Percentiles rank a stretch among this genome's conserved stretches.
These are phyloP conservation scores for Trichoderma reesei DNA, from an alignment of 495 filamentous ascomycete genomes.

Conservation along the genomic window DNA sequence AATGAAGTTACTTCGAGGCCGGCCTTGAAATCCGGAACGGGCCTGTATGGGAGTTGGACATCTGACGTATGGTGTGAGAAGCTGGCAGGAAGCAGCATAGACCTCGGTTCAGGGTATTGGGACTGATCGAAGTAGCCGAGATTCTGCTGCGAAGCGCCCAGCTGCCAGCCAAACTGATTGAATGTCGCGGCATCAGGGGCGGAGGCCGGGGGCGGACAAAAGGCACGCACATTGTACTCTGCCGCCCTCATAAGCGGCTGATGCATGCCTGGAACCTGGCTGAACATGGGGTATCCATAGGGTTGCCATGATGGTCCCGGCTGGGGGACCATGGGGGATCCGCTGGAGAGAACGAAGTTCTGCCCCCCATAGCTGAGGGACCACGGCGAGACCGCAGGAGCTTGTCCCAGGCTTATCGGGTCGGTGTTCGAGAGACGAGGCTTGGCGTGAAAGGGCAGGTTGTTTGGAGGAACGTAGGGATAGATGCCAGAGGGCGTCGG, in stretches of 20 bases:
- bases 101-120: background rate
- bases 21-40: background rate
- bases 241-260: conserved; percentile 3
- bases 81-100: background rate
- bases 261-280: background rate
- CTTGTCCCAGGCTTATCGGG: background rate
- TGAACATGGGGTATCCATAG: background rate
- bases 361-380: background rate
- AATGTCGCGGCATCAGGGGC: background rate
- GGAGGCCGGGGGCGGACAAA: conserved; percentile 4
- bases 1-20: background rate
- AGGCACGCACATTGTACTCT: conserved; percentile 9
- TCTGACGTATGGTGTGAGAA: background rate
- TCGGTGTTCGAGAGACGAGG: background rate
- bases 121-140: background rate
- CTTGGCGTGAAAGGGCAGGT: background rate
- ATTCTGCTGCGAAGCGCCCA: background rate
- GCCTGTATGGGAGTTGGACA: background rate
- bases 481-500: conserved; percentile 27
- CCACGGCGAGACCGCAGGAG: background rate
- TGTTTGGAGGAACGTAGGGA: background rate
- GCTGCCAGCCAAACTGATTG: background rate
- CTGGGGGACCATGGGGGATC: background rate
- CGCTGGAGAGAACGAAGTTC: background rate
- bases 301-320: background rate